phyloP scores from a whole-genome alignment of 805 yeast species.

The Metschnikowia cubensis region DNA sequence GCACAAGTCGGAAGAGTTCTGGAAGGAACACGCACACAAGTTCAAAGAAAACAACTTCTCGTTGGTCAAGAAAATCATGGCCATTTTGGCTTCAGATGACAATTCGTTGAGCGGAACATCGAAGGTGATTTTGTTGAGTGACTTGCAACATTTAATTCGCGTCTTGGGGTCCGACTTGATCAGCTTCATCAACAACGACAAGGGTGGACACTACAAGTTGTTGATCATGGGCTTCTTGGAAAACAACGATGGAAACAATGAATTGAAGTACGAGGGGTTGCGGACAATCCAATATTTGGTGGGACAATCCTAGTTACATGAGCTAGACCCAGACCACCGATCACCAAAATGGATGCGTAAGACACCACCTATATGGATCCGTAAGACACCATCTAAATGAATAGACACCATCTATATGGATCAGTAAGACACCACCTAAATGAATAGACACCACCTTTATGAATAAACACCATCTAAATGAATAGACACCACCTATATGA shows the following conservation, averaged over 20 bases:
- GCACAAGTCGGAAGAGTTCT: conserved; percentile 81
- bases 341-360: too few species aligned
- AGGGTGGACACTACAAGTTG: conserved; percentile 59
- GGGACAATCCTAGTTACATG: conserved; percentile 48
- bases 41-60: conserved; percentile 80
- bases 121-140: conserved; percentile 40
- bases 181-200: conserved; percentile 35
- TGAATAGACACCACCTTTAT: too few species aligned
- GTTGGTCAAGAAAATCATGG: conserved; percentile 58
- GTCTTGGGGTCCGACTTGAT: conserved; percentile 39
- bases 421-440: too few species aligned
- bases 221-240: conserved; percentile 80
- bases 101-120: conserved; percentile 17
- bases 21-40: conserved; percentile 74
- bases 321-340: not conserved
- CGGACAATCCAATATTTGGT: conserved; percentile 93
- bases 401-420: too few species aligned
- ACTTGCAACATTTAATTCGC: conserved; percentile 39
- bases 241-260: conserved; percentile 65
- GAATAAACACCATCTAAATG: too few species aligned
- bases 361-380: too few species aligned
- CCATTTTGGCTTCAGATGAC: conserved; percentile 39
- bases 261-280: conserved; percentile 90
- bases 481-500: too few species aligned
- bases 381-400: too few species aligned